phyloP scores from a whole-genome alignment of 768 basidiomycete genomes.

The Russula olivacea region DNA sequence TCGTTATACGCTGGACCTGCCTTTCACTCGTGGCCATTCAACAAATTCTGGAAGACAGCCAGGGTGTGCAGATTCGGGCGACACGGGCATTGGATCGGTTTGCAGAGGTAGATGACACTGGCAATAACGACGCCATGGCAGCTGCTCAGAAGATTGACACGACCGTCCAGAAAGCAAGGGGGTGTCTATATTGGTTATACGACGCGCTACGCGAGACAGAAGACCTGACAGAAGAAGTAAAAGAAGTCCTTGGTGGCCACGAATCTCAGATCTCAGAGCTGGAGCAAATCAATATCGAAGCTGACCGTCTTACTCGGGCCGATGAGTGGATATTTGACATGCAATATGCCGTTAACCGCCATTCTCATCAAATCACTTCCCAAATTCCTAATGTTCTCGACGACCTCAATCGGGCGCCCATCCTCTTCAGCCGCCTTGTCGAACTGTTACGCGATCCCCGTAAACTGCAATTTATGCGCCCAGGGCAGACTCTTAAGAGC shows the following conservation, averaged over 20 bases:
- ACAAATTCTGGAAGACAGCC: background rate
- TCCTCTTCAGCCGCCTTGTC: background rate
- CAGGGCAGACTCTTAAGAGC: background rate
- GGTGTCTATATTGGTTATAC: background rate
- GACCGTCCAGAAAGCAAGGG: background rate
- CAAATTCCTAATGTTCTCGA: background rate
- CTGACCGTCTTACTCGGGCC: no score
- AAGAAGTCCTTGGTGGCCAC: background rate
- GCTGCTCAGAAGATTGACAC: background rate
- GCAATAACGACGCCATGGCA: background rate
- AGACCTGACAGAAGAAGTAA: background rate
- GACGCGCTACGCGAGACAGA: background rate
- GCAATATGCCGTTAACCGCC: background rate
- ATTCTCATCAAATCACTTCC: background rate
- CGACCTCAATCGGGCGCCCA: background rate
- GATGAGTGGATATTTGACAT: background rate
- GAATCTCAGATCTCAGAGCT: background rate
- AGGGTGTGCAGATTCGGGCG: background rate
- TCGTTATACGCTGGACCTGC: conserved; percentile 16
- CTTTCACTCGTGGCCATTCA: conserved; percentile 17
- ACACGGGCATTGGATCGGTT: background rate
- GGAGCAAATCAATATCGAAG: background rate
- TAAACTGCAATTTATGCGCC: background rate
- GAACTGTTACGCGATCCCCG: background rate
- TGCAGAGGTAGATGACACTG: background rate